Evolutionary conservation across 768 basidiomycete genomes (phyloP).

Genomic region (Dentipellis sp.): DNA sequence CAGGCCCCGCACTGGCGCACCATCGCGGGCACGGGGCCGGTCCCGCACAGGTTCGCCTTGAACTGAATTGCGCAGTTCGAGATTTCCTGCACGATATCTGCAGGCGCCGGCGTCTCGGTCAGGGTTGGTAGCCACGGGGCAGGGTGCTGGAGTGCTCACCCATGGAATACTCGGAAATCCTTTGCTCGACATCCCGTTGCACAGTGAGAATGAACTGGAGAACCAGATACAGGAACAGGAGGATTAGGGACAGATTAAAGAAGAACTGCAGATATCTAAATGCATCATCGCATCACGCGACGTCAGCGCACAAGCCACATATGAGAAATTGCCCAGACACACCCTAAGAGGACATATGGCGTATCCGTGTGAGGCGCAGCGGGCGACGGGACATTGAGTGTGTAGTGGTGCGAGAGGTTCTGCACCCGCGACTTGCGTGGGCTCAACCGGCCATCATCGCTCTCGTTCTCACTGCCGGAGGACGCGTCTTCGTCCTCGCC

Average conservation of each 20-base stretch:
- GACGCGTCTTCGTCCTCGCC: constrained; percentile 30
- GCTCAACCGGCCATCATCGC: constrained; percentile 19
- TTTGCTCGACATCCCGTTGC: constrained; percentile 81
- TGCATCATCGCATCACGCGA: not conserved
- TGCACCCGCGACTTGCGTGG: constrained; percentile 27
- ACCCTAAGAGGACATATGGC: constrained; percentile 86
- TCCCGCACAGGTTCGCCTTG: constrained; percentile 75
- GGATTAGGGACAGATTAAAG: constrained; percentile 80
- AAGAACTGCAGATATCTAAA: constrained; percentile 86
- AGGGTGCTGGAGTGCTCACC: constrained; percentile 37
- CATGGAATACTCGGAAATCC: constrained; percentile 82
- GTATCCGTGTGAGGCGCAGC: constrained; percentile 47
- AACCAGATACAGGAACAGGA: constrained; percentile 77
- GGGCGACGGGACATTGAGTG: constrained; percentile 67
- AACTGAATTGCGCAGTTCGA: constrained; percentile 74
- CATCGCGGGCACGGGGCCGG: constrained; percentile 79
- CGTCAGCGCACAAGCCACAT: not conserved
- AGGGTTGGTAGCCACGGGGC: not conserved
- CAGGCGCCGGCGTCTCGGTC: constrained; percentile 2
- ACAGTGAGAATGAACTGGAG: constrained; percentile 86
- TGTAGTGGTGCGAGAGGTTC: constrained; percentile 72
- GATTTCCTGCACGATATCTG: constrained; percentile 91
- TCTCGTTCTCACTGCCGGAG: constrained; percentile 39
- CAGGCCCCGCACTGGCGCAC: constrained; percentile 76
- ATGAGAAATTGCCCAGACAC: constrained; percentile 20